These are phyloP conservation scores for Crithidia mellificae DNA, from an alignment of 208 protist species.

Conservation along the genomic window DNA sequence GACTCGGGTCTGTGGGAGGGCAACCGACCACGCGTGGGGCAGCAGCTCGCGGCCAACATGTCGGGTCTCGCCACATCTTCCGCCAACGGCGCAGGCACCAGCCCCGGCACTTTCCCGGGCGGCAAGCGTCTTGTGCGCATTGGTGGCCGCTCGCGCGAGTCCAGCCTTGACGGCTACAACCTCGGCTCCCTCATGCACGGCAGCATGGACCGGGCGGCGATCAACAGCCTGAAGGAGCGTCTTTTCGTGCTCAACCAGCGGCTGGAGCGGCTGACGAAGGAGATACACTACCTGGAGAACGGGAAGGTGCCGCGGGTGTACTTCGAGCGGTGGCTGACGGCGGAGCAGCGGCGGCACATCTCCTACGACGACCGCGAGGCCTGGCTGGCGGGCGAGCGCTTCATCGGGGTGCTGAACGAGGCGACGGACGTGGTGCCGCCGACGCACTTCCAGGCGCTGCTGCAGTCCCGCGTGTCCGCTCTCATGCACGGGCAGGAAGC, in stretches of 20 bases:
- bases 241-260: conserved; percentile 75
- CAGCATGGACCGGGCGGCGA: conserved; percentile 54
- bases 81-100: not conserved
- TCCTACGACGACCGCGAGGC: conserved; percentile 82
- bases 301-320: conserved; percentile 77
- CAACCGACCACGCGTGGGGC: conserved; percentile 45
- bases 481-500: conserved; percentile 16
- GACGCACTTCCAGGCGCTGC: conserved; percentile 46
- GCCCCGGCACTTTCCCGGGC: conserved; percentile 62
- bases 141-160: conserved; percentile 79
- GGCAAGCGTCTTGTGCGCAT: conserved; percentile 86
- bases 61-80: conserved; percentile 3
- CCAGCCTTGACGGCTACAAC: conserved; percentile 77
- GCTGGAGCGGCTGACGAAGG: conserved; percentile 76
- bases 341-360: conserved; percentile 72
- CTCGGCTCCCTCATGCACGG: conserved; percentile 62
- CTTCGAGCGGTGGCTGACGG: conserved; percentile 88
- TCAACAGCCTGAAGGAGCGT: conserved; percentile 82
- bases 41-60: conserved; percentile 22
- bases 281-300: conserved; percentile 83
- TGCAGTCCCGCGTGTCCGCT: conserved; percentile 47
- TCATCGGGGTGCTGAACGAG: conserved; percentile 40
- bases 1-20: conserved; percentile 70
- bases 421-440: conserved; percentile 13
- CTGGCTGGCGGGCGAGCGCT: conserved; percentile 76